Base-by-base conservation (phyloP, 148 eudicot species). In the Nepenthes mirabilis region DNA sequence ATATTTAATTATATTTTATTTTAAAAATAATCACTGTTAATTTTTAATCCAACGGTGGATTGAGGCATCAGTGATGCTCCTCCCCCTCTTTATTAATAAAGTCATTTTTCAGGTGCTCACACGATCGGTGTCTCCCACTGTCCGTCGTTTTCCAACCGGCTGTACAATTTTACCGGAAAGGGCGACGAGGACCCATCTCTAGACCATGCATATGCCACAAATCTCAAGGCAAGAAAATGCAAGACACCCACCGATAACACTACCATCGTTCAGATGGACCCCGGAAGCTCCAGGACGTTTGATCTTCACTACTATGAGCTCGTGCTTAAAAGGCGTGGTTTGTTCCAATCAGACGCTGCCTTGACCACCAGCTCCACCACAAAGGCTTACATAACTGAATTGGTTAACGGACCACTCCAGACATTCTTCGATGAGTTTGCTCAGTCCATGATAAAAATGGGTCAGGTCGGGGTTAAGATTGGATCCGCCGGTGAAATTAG, bases 251-350 rank as follows among this genome's bases (percentile, higher is more conserved):
- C 1, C 3, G 90, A 87, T 66, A 77, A 74, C 66, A 80, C 85
- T 8, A 76, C 85, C 36, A 68, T 70, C 8, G 87, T 75, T 6
- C 95, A 84, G 60, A 90, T 90, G 97, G 97, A 87, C 66, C 97
- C 97, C 0, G 97, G 95, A 5, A 87, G 91, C 65, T 65, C 64
- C n/a, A 66, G 72, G 62, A 90, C 95, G 7, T 90, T 90, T 56
- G 97, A 90, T 58, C 79, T 82, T 0, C 70, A 81, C 66, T 90
- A 90, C 77, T 87, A 84, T 58, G 62, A 67, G 32, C 79, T 71
- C 6, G 64, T 90, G 34, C 64, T 81, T 2, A 87, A 83, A 61
- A 69, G 91, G 14, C 78, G 97, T 1, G 97, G 97, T 2, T 70
- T 90, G 2, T 90, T 90, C 43, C 61, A 78, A 37, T 90, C 97